phyloP scores from a whole-genome alignment of 1,139 yeast genomes.

The Tardiomyces blankii region DNA sequence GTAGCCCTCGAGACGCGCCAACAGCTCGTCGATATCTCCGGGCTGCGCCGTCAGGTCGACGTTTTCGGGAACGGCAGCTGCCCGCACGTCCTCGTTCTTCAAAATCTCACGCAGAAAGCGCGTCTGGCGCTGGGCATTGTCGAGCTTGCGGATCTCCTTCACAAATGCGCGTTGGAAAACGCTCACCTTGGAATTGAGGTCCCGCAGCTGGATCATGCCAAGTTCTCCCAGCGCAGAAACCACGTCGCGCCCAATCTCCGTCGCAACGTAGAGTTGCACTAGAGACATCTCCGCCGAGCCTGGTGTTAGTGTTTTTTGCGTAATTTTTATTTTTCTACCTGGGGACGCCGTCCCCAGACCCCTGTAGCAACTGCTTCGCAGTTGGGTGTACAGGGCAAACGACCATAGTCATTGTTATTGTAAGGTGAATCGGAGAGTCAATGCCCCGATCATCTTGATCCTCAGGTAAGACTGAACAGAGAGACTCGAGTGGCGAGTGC shows the following conservation, averaged over 20 bases:
- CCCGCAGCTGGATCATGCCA: slow-evolving; percentile 85
- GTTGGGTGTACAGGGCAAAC: no score
- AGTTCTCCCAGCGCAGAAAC: slow-evolving; percentile 77
- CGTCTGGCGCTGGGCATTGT: slow-evolving; percentile 52
- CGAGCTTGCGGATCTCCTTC: slow-evolving; percentile 60
- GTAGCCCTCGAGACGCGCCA: slow-evolving; percentile 50
- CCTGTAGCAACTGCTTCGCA: no score
- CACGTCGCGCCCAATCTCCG: slow-evolving; percentile 81
- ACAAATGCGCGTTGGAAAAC: slow-evolving; percentile 87
- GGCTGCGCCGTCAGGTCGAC: neutral
- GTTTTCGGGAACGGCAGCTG: slow-evolving; percentile 8
- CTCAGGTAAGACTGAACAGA: no score
- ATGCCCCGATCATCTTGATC: no score
- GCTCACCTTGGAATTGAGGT: slow-evolving; percentile 58
- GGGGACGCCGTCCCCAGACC: no score
- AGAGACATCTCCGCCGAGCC: slow-evolving; percentile 86
- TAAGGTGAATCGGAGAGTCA: no score
- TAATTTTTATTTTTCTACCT: no score
- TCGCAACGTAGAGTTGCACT: slow-evolving; percentile 84
- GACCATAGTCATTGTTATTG: no score
- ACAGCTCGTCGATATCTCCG: slow-evolving; percentile 63
- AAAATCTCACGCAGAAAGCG: slow-evolving; percentile 16
- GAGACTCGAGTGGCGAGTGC: no score
- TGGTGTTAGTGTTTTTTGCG: neutral
- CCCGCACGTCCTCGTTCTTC: slow-evolving; percentile 4